Evolutionary conservation across 2,329 filamentous ascomycete genomes (phyloP), one percentile per base, ranked within the genome.

Genomic region (Acrodontium crateriforme): DNA sequence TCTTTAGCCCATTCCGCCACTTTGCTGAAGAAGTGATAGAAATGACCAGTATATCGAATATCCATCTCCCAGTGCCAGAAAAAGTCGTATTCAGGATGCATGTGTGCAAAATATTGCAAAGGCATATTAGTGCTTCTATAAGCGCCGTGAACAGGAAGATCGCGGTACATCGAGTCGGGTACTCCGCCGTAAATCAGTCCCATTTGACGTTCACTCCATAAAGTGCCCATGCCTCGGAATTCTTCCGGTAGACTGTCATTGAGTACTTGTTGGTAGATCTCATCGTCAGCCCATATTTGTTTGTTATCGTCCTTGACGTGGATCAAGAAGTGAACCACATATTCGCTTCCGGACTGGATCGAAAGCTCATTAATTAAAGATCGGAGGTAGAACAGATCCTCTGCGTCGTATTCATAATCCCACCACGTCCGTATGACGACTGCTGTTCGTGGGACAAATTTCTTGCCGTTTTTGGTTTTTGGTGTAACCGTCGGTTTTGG

Each of bases 51-150:
- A 53, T 91, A 92, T 16, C 83, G 75, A 24, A 85, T 73, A 46
- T 93, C 84, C 76, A 92, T 87, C 54, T 93, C 84, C 81, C 84
- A 91, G 41, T 92, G 81, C 84, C 84, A 93, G 54, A 84, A 83
- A 56, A 74, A 81, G 25, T 91, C 82, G 47, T 85, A 93, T 52
- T 92, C 84, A 1, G 81, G 79, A 53, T 93, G 84, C 44, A 73
- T 69, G 47, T 85, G 74, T 5, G 85, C 81, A 51, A 95, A 95
- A 54, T 87, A 80, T 48, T 94, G 85, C 61, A 95, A 75, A 0
- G 85, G 83, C 82, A 95, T 92, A 45, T 84, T 83, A 7, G 89
- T 71, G 30, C 82, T 85, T 28, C 78, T 69, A 53, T 69, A 69
- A 2, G 56, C 63, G 16, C 79, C 79, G 27, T 81, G 74, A 3